These are phyloP conservation scores for Micractinium conductrix DNA, from an alignment of 139 green algal genomes.

Conservation along the genomic window DNA sequence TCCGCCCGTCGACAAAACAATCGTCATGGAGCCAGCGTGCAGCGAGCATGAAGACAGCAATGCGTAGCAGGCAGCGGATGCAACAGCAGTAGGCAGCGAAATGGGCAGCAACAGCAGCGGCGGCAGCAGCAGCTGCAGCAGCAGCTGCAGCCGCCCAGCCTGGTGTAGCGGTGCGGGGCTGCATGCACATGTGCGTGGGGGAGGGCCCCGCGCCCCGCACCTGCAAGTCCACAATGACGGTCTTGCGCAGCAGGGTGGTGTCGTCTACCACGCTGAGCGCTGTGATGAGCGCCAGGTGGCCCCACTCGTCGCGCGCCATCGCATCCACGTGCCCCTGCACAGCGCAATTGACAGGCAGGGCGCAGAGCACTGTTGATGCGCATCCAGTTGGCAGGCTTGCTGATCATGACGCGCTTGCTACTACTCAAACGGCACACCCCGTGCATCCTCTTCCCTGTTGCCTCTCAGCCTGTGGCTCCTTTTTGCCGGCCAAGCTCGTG, in stretches of 20 bases:
- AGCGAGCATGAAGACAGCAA: neutral
- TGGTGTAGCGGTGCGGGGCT: neutral
- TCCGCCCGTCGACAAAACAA: conserved; percentile 81
- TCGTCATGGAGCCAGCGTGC: conserved; percentile 63
- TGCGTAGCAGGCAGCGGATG: neutral
- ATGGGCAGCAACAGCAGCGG: neutral
- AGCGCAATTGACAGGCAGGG: neutral
- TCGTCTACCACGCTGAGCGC: conserved; percentile 83
- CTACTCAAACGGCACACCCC: too few relatives aligned
- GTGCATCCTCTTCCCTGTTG: neutral
- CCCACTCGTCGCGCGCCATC: conserved; percentile 85
- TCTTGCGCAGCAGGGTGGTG: conserved; percentile 81
- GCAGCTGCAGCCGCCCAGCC: neutral
- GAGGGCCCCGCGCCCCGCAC: neutral
- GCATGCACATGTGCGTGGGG: neutral
- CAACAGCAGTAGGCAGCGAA: neutral
- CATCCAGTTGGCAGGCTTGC: neutral
- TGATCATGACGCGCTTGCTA: neutral
- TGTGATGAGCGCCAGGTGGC: conserved; percentile 70
- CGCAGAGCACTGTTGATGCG: neutral
- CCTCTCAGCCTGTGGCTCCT: neutral
- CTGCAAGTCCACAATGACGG: conserved; percentile 70
- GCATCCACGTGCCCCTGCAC: conserved; percentile 67
- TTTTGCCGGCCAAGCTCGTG: neutral
- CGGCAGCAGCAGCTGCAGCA: neutral